Conservation (phyloP, 768 basidiomycete genomes). For the Pleurotus cornucopiae region DNA sequence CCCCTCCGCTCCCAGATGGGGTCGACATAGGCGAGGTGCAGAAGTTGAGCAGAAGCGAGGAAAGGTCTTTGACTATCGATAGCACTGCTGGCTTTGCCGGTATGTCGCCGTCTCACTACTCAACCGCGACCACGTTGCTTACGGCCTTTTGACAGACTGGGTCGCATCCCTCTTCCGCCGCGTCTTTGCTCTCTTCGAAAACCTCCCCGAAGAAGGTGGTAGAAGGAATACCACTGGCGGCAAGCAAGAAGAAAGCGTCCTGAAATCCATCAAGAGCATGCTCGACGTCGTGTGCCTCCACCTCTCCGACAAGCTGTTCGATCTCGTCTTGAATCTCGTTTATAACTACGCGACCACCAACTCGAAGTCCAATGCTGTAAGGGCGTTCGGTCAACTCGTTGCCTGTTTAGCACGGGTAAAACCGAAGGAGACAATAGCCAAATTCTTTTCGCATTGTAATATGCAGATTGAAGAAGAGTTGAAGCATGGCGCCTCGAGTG, state of each 20-base stretch:
- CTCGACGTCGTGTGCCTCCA: constrained; percentile 80
- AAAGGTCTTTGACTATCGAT: constrained; percentile 68
- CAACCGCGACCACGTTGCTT: not conserved
- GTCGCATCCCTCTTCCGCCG: constrained; percentile 73
- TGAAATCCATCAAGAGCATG: constrained; percentile 77
- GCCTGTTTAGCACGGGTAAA: constrained; percentile 77
- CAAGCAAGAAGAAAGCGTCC: constrained; percentile 73
- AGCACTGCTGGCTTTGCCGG: constrained; percentile 79
- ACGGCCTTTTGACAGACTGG: constrained; percentile 55
- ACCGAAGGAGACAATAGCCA: constrained; percentile 70
- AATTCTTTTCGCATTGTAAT: constrained; percentile 76
- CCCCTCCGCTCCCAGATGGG: constrained; percentile 48
- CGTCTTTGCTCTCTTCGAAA: constrained; percentile 81
- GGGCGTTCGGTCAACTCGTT: constrained; percentile 85
- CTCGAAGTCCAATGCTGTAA: constrained; percentile 86
- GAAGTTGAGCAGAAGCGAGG: constrained; percentile 56
- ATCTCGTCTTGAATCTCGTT: constrained; percentile 79
- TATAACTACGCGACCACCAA: constrained; percentile 87
- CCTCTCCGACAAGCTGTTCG: constrained; percentile 74
- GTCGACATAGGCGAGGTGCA: constrained; percentile 37
- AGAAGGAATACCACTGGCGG: constrained; percentile 81
- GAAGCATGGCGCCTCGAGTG: constrained; percentile 84
- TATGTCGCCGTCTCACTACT: constrained; percentile 21
- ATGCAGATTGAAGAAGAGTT: constrained; percentile 80
- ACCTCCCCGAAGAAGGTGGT: constrained; percentile 93